Conservation (phyloP, 1,284 basidiomycete species). For the Neolentinus lepideus region DNA sequence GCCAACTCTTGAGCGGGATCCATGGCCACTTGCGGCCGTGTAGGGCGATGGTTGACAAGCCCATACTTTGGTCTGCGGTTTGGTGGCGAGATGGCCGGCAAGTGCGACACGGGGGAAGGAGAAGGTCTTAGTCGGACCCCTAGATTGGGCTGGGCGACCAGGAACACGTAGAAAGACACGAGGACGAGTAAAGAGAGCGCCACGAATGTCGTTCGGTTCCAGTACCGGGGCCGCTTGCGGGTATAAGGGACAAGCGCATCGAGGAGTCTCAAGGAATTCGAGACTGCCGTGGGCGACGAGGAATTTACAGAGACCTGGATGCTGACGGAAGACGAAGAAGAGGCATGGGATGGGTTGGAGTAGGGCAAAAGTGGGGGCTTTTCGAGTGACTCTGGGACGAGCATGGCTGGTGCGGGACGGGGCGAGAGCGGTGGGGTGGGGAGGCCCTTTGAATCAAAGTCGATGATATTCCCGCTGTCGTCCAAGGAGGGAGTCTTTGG, state of each 20-base stretch:
- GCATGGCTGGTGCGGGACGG: constrained; percentile 19
- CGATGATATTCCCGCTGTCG: background rate
- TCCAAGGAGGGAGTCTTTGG: background rate
- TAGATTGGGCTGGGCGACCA: constrained; percentile 33
- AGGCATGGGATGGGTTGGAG: background rate
- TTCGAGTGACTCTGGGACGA: constrained; percentile 5
- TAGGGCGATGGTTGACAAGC: constrained; percentile 11
- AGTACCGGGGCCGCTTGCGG: constrained; percentile 15
- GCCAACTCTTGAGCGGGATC: constrained; percentile 64
- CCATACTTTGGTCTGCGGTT: constrained; percentile 15
- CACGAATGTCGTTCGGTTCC: constrained; percentile 42
- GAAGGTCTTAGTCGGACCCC: constrained; percentile 14
- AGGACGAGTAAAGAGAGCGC: constrained; percentile 41
- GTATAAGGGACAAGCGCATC: constrained; percentile 14
- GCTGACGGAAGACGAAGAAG: background rate
- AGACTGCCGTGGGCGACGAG: background rate
- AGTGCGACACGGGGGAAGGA: constrained; percentile 29
- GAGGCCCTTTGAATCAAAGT: constrained; percentile 14
- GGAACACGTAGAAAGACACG: constrained; percentile 46
- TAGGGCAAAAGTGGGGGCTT: background rate
- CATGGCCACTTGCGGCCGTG: constrained; percentile 35
- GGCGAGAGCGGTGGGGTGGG: constrained; percentile 22
- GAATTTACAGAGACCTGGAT: background rate
- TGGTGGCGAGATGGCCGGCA: constrained; percentile 18
- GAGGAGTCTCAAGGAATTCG: constrained; percentile 9